Evolutionary conservation across 1,139 yeast genomes (phyloP).

Genomic region (Saccharomyces hybrid): DNA sequence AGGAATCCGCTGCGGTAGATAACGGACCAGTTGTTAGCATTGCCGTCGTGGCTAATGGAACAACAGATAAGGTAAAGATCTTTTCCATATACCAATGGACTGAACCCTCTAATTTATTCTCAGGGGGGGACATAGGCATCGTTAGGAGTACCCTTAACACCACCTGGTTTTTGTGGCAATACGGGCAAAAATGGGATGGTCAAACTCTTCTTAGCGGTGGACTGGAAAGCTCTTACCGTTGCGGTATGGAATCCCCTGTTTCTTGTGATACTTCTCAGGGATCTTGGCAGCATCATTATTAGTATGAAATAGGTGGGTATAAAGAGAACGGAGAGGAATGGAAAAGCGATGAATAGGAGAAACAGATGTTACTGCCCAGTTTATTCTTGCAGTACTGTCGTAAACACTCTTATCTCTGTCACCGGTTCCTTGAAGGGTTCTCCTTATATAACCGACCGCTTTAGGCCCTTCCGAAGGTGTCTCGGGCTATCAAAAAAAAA

Average conservation of each 20-base stretch:
- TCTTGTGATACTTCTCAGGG: not conserved
- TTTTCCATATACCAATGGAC: constrained; percentile 70
- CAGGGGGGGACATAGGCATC: constrained; percentile 58
- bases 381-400: not conserved
- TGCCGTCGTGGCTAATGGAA: constrained; percentile 60
- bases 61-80: constrained; percentile 47
- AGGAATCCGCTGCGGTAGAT: constrained; percentile 48
- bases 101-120: constrained; percentile 54
- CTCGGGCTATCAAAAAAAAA: not conserved
- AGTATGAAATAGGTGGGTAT: not conserved
- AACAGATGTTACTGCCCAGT: not conserved
- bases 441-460: not conserved
- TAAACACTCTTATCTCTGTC: not conserved
- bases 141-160: constrained; percentile 66
- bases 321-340: not conserved
- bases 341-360: not conserved
- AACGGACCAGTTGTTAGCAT: constrained; percentile 47
- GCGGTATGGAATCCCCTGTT: constrained; percentile 3
- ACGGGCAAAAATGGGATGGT: constrained; percentile 40
- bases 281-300: not conserved
- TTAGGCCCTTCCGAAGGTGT: not conserved
- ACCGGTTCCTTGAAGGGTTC: not conserved
- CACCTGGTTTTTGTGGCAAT: constrained; percentile 71
- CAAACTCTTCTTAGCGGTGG: constrained; percentile 28
- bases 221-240: constrained; percentile 25